A percentile compares a stretch with the other conserved stretches of the same genome.
Evolutionary conservation across 768 basidiomycete genomes (phyloP).

Genomic region (Mycena pura): DNA sequence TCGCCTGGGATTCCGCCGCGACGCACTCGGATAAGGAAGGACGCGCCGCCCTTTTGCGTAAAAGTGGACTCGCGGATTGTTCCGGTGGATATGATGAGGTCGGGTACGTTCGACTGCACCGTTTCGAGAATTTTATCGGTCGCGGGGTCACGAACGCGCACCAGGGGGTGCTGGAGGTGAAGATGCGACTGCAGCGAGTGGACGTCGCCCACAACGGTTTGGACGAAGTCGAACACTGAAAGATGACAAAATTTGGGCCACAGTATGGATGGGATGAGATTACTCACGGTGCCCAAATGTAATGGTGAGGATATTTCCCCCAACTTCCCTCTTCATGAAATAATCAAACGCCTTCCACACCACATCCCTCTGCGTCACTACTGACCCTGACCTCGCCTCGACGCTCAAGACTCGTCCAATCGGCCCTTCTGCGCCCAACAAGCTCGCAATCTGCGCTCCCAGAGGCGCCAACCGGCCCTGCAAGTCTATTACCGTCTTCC

Average conservation of each 20-base stretch:
- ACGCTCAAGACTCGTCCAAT: conserved; percentile 23
- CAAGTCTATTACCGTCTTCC: conserved; percentile 28
- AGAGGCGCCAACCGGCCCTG: conserved; percentile 28
- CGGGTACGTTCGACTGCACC: conserved; percentile 15
- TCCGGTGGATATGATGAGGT: conserved; percentile 26
- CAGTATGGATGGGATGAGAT: too few species aligned
- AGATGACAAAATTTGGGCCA: too few species aligned
- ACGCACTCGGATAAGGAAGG: conserved; percentile 23
- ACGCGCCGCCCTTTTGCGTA: conserved; percentile 21
- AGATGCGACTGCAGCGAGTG: background rate
- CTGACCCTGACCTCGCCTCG: background rate
- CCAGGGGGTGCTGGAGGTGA: conserved; percentile 15
- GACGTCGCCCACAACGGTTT: conserved; percentile 25
- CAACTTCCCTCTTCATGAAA: conserved; percentile 4
- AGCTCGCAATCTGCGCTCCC: conserved; percentile 9
- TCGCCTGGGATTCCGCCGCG: conserved; percentile 10
- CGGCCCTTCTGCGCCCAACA: conserved; percentile 21
- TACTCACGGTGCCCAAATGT: conserved; percentile 12
- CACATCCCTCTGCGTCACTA: conserved; percentile 1
- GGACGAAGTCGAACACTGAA: conserved; percentile 19
- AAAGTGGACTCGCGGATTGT: conserved; percentile 5
- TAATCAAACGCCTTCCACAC: conserved; percentile 13
- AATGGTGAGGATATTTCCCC: conserved; percentile 16
- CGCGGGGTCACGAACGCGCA: conserved; percentile 16
- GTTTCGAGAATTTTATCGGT: conserved; percentile 18